Conservation (phyloP, 495 filamentous ascomycete genomes). For the Bombardia bombarda region DNA sequence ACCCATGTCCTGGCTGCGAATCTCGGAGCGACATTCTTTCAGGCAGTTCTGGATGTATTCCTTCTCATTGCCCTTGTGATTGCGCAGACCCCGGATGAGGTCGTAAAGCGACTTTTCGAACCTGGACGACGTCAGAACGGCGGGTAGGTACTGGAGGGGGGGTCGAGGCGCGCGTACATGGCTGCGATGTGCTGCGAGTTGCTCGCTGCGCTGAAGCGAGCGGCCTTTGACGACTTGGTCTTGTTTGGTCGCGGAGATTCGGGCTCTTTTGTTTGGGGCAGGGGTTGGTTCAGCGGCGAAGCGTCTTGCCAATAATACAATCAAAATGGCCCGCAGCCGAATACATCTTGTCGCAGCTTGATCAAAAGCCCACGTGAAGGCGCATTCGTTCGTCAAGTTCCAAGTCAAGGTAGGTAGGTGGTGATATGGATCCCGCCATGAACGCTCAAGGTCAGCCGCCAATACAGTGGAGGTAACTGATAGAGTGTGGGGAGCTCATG, state of each 20-base stretch:
- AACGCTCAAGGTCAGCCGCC: not conserved
- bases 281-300: slow-evolving; percentile 1
- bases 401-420: not conserved
- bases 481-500: not conserved
- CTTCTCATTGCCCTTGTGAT: slow-evolving; percentile 86
- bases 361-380: too few relatives aligned
- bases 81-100: slow-evolving; percentile 91
- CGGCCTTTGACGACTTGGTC: too few relatives aligned
- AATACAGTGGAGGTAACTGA: too few relatives aligned
- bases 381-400: not conserved
- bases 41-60: slow-evolving; percentile 87
- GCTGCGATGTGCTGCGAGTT: not conserved
- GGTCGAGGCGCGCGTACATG: not conserved
- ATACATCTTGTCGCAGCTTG: slow-evolving; percentile 5
- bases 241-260: not conserved
- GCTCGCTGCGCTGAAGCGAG: not conserved
- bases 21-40: slow-evolving; percentile 89
- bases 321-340: not conserved
- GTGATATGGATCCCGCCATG: not conserved
- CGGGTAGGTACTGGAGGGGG: not conserved
- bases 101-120: slow-evolving; percentile 99
- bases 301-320: not conserved
- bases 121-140: slow-evolving; percentile 44
- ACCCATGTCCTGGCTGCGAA: slow-evolving; percentile 89
- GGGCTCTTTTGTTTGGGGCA: too few relatives aligned